A percentile compares a stretch with the other conserved stretches of the same genome.
phyloP scores from a whole-genome alignment of 2,329 filamentous ascomycete species.

The Microdochium nivale region DNA sequence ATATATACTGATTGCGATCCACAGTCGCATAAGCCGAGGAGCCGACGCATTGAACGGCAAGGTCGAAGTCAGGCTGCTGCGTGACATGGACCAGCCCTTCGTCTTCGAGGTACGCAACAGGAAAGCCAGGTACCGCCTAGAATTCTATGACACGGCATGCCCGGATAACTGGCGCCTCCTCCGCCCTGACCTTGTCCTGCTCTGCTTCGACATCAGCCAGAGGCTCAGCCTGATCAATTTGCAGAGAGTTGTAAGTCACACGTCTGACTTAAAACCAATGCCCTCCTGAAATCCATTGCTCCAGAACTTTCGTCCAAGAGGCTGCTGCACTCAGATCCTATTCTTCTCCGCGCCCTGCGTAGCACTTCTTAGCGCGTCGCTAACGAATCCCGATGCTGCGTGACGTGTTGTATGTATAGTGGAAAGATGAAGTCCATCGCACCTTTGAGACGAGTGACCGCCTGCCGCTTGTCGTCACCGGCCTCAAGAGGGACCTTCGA shows the following conservation, averaged over 20 bases:
- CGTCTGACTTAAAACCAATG: no score
- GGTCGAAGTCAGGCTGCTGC: conserved; percentile 38
- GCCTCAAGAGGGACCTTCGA: conserved; percentile 52
- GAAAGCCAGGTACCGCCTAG: conserved; percentile 40
- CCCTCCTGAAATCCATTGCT: no score
- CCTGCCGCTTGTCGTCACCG: conserved; percentile 47
- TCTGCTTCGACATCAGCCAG: conserved; percentile 55
- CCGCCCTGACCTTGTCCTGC: conserved; percentile 46
- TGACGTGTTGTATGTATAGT: conserved; percentile 28
- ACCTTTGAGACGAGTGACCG: conserved; percentile 36
- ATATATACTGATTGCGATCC: not conserved
- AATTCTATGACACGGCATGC: conserved; percentile 51
- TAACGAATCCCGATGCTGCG: conserved; percentile 1
- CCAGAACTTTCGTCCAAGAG: no score
- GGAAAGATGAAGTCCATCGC: conserved; percentile 45
- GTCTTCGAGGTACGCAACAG: conserved; percentile 43
- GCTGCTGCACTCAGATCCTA: no score
- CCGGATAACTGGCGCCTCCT: conserved; percentile 52
- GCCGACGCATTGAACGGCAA: conserved; percentile 26
- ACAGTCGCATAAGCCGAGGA: conserved; percentile 43
- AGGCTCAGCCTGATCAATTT: conserved; percentile 49
- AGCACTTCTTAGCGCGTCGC: no score
- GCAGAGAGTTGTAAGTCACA: conserved; percentile 41
- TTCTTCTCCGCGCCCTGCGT: no score
- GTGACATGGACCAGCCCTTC: conserved; percentile 53